Base-by-base conservation (phyloP, 495 filamentous ascomycete genomes). In the Beverwykella pulmonaria region DNA sequence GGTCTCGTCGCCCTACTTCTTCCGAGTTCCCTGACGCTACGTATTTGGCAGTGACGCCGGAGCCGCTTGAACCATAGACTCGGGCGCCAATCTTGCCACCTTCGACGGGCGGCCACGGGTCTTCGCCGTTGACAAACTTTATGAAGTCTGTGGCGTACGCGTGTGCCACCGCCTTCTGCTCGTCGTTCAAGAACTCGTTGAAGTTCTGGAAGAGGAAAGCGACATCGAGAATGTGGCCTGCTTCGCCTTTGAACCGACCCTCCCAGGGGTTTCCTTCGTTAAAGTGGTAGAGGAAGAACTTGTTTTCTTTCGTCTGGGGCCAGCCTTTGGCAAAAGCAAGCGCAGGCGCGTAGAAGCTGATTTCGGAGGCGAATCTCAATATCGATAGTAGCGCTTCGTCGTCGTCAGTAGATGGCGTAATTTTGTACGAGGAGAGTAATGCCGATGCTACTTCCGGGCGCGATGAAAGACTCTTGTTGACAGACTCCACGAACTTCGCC, bases 231-330 rank as follows among this genome's bases (percentile, higher is more conserved):
- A 83, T 79, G 59, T 84, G 82, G 14, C 68, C 76, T 10, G 78
- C 72, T 29, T 69, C 68, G 17, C 77, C 78, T 59, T 81, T 79
- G 72, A 76, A 82, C 3, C 73, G 69, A 2, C 81, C 81, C 8
- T 81, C 77, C 79, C 80, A 83, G 0, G 81, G 81, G 58, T 80
- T 83, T 0, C 71, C 72, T 50, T 80, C 79, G 57, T 82, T 82
- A 73, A 83, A 82, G 50, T 82, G 78, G 69, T 82, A 83, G 1
- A 82, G 74, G 59, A 78, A 79, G 23, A 79, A 72, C 44, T 67
- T 71, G 59, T 60, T 59, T 25, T 68, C 59, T 27, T 54, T 48
- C 2, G 63, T 67, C 7, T 53, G 12, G 30, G 63, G 59, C 63
- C 64, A 71, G 19, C 59, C 68, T 60, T 67, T 58, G 1, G 63